Conservation (phyloP, 78 protist species). For the Dictyostelium citrinum region DNA sequence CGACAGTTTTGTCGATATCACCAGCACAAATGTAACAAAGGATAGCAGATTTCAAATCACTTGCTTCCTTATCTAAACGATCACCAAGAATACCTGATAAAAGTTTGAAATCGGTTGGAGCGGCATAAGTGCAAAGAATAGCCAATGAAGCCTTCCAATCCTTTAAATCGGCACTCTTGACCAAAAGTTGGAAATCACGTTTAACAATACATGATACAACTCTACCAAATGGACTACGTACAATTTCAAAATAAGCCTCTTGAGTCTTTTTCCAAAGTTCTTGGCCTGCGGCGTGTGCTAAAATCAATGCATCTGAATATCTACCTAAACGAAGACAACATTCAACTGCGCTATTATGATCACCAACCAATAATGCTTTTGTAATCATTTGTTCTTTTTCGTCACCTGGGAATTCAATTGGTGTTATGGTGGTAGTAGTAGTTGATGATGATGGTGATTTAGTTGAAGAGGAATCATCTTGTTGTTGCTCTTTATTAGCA, state of each 20-base stretch:
- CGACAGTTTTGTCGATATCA: constrained; percentile 67
- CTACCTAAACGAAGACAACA: constrained; percentile 80
- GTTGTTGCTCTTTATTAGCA: not conserved
- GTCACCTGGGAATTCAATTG: constrained; percentile 60
- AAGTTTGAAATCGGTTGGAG: constrained; percentile 59
- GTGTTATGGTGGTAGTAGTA: not conserved
- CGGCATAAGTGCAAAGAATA: constrained; percentile 78
- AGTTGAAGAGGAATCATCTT: not conserved
- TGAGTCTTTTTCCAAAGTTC: constrained; percentile 77
- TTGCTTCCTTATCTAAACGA: constrained; percentile 67
- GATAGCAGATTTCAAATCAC: constrained; percentile 67
- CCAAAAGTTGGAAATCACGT: constrained; percentile 65
- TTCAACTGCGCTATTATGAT: constrained; percentile 81
- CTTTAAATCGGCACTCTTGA: constrained; percentile 3
- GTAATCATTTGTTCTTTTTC: constrained; percentile 72
- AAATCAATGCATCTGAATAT: constrained; percentile 85
- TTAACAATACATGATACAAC: constrained; percentile 65
- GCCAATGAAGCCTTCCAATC: constrained; percentile 85
- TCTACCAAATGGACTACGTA: constrained; percentile 38
- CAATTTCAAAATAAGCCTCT: constrained; percentile 33
- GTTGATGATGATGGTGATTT: not conserved
- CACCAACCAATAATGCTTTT: constrained; percentile 77
- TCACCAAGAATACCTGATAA: constrained; percentile 75
- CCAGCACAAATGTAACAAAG: constrained; percentile 91
- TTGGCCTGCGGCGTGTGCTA: constrained; percentile 75